phyloP scores from a whole-genome alignment of 176 grass and related monocot species.

The barley (Hordeum vulgare) region MorexV3_pseudomolecules_assembly NC_058520.1:480996618-480997117 shows the following conservation, averaged over 20 bases:
- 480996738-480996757: slow-evolving; percentile 21
- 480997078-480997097: too few species aligned
- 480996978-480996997: too few species aligned
- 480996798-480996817: background rate
- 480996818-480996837: background rate
- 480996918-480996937: slow-evolving; percentile 15
- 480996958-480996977: too few species aligned
- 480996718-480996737: slow-evolving; percentile 37
- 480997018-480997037: too few species aligned
- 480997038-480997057: too few species aligned
- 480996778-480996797: background rate
- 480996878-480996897: background rate
- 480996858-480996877: background rate
- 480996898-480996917: background rate
- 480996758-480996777: background rate
- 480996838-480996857: background rate
- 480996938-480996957: too few species aligned
- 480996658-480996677: background rate
- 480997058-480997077: too few species aligned
- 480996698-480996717: slow-evolving; percentile 43
- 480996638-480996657: background rate
- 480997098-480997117: too few species aligned
- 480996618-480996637: too few species aligned
- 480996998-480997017: too few species aligned
- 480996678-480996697: slow-evolving; percentile 28